A percentile compares a stretch with the other conserved stretches of the same genome.
phyloP scores from a whole-genome alignment of 108 stramenopile genomes.

The Fistulifera pelliculosa region DNA sequence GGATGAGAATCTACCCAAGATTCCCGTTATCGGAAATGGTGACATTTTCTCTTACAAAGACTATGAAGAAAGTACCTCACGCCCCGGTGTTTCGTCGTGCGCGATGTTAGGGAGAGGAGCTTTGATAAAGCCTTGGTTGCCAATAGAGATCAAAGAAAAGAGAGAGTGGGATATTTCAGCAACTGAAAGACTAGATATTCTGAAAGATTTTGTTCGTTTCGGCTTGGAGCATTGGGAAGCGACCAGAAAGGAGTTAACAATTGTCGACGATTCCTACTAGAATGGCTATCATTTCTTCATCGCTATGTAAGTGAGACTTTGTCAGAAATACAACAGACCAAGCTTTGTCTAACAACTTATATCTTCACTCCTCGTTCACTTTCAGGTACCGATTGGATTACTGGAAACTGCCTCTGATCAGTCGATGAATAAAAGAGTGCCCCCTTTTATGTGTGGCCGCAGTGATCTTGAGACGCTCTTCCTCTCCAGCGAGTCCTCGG shows the following conservation, averaged over 20 bases:
- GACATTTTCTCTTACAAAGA: conserved; percentile 89
- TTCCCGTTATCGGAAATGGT: conserved; percentile 97
- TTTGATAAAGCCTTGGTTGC: conserved; percentile 98
- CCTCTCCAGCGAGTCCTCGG: conserved; percentile 42
- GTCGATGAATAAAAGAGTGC: conserved; percentile 92
- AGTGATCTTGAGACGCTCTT: conserved; percentile 51
- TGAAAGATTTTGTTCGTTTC: conserved; percentile 84
- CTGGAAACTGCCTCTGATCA: conserved; percentile 82
- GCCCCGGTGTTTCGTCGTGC: conserved; percentile 53
- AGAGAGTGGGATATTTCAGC: conserved; percentile 93
- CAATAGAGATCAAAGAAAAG: conserved; percentile 93
- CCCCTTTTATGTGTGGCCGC: conserved; percentile 48
- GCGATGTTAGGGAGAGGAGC: conserved; percentile 97
- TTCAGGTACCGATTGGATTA: conserved; percentile 73
- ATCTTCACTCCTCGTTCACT: no score
- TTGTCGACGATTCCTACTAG: conserved; percentile 92
- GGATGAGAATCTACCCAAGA: conserved; percentile 31
- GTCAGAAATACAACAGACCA: no score
- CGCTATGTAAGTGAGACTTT: conserved; percentile 46
- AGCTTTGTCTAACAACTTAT: no score
- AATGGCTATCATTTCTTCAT: conserved; percentile 94
- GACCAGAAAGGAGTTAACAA: conserved; percentile 93
- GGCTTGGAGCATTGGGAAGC: conserved; percentile 96
- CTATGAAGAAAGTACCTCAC: conserved; percentile 68
- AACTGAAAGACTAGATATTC: conserved; percentile 87